Percentiles rank a stretch among this genome's conserved stretches.
phyloP scores from a whole-genome alignment of 768 basidiomycete genomes.

The Russula abietina region DNA sequence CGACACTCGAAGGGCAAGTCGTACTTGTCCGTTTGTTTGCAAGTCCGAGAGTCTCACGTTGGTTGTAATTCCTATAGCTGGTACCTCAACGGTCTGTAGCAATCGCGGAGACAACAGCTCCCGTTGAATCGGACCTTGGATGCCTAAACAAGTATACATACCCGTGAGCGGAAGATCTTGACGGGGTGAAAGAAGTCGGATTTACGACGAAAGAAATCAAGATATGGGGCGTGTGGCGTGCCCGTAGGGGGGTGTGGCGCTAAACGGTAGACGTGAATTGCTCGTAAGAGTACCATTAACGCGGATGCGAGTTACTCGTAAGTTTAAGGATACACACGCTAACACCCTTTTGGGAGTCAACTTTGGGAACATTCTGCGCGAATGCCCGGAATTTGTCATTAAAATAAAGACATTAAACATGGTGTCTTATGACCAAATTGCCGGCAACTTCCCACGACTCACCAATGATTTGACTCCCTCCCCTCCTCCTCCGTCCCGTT shows the following conservation, averaged over 20 bases:
- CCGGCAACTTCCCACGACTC: background rate
- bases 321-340: background rate
- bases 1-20: background rate
- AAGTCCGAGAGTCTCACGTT: background rate
- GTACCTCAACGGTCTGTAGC: background rate
- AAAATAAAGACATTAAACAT: conserved; percentile 7
- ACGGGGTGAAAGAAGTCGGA: background rate
- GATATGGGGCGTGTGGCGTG: background rate
- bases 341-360: background rate
- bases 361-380: conserved; percentile 5
- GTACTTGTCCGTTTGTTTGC: background rate
- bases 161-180: background rate
- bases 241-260: background rate
- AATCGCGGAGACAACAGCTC: background rate
- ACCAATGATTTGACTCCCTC: background rate
- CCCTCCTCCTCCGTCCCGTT: background rate
- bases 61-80: background rate
- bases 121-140: background rate
- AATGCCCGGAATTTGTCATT: conserved; percentile 7
- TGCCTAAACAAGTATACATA: background rate
- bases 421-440: conserved; percentile 2
- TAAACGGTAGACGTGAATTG: background rate
- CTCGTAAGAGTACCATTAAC: background rate
- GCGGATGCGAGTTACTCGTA: background rate
- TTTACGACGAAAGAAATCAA: background rate